phyloP scores from a whole-genome alignment of 2,329 filamentous ascomycete species.

The Fusarium citri region DNA sequence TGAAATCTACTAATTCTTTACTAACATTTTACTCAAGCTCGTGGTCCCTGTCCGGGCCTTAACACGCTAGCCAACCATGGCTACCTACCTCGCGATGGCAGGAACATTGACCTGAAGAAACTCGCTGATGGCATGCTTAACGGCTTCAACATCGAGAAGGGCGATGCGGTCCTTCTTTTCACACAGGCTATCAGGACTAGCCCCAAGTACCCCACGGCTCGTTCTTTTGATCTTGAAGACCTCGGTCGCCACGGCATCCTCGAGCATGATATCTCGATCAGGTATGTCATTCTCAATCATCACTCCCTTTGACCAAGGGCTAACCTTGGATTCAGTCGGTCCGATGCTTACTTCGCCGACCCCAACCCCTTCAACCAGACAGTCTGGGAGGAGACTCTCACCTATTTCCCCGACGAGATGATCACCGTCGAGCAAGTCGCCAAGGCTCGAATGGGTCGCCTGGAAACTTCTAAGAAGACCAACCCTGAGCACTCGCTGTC shows the following conservation, averaged over 20 bases:
- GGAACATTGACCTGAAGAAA: not conserved
- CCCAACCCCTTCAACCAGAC: slow-evolving; percentile 9
- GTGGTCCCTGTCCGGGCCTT: slow-evolving; percentile 8
- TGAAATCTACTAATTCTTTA: rapidly evolving
- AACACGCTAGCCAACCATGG: slow-evolving; percentile 20
- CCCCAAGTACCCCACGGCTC: not conserved
- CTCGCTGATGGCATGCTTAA: slow-evolving; percentile 7
- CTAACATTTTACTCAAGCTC: not conserved
- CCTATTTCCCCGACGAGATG: not conserved
- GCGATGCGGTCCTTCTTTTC: slow-evolving; percentile 6
- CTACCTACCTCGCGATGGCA: slow-evolving; percentile 8
- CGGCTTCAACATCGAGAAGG: slow-evolving; percentile 7
- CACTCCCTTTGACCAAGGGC: rapidly evolving
- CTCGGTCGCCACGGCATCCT: slow-evolving; percentile 11
- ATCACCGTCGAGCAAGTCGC: slow-evolving; percentile 14
- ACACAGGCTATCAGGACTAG: slow-evolving; percentile 14
- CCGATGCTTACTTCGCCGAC: slow-evolving; percentile 10
- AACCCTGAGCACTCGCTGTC: slow-evolving; percentile 13
- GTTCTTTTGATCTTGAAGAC: not conserved
- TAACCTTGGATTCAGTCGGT: not conserved
- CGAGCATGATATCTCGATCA: slow-evolving; percentile 8
- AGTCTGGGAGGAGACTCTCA: not conserved
- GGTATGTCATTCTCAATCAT: not conserved
- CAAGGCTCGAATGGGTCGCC: slow-evolving; percentile 2
- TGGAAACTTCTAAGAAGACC: not conserved